Evolutionary conservation across 345 rosid species (phyloP).

Genomic region (Psidium friedrichsthalianum): DNA sequence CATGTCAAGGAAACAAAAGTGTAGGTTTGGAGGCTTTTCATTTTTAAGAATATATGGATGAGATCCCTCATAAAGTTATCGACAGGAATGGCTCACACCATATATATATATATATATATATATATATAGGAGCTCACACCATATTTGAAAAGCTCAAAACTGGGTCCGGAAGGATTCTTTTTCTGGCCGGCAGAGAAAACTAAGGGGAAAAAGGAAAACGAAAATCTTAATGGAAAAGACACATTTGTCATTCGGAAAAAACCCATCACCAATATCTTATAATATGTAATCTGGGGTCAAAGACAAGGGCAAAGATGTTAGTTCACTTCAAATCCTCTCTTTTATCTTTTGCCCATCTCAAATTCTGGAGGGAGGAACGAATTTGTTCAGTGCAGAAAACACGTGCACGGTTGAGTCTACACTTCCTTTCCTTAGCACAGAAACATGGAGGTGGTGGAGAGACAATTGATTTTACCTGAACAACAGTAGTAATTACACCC

Average conservation of each 20-base stretch:
- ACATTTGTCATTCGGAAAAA: not conserved
- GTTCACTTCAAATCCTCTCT: not conserved
- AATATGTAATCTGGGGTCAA: not conserved
- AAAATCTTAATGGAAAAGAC: not conserved
- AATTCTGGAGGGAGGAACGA: not conserved
- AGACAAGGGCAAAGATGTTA: not conserved
- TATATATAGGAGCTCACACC: not conserved
- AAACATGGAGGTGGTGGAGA: not conserved
- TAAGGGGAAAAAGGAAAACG: not conserved
- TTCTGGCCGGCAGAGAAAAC: not conserved
- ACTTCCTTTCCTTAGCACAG: not conserved
- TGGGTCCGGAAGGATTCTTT: not conserved
- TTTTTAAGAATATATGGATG: not conserved
- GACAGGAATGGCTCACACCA: not conserved
- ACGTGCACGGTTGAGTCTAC: not conserved
- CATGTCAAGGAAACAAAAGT: not conserved
- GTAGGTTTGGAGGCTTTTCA: not conserved
- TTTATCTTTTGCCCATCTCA: not conserved
- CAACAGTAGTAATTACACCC: not conserved
- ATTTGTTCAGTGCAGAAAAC: not conserved
- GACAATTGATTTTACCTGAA: not conserved
- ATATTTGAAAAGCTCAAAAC: not conserved
- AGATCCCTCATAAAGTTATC: not conserved
- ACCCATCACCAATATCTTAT: not conserved
- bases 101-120: not conserved